Conservation (phyloP, 2,329 filamentous ascomycete species). For the Fusarium anguioides region DNA sequence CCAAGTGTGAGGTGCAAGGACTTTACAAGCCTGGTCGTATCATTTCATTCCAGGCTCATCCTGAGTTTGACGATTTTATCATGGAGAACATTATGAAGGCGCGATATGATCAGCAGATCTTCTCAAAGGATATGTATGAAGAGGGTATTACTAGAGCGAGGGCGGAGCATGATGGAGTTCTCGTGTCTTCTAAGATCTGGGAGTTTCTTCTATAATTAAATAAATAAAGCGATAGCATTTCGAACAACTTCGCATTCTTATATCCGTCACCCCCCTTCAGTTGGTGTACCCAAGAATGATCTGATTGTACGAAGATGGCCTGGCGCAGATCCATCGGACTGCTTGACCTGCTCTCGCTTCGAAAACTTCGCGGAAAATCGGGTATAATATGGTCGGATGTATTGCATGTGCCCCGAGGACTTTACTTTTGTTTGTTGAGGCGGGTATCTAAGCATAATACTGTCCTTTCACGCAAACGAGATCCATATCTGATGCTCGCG, state of each 20-base stretch:
- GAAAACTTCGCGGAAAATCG: too few species aligned
- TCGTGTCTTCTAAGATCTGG: conserved; percentile 45
- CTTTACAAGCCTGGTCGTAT: conserved; percentile 52
- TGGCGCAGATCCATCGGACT: too few species aligned
- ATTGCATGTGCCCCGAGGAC: conserved; percentile 18
- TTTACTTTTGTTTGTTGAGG: conserved; percentile 9
- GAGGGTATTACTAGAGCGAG: conserved; percentile 45
- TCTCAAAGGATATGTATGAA: conserved; percentile 43
- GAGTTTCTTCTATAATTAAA: conserved; percentile 36
- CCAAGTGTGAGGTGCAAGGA: conserved; percentile 54
- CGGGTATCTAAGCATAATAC: conserved; percentile 14
- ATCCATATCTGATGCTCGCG: conserved; percentile 60
- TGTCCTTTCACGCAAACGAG: conserved; percentile 56
- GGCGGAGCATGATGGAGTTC: conserved; percentile 45
- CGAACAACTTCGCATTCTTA: not conserved
- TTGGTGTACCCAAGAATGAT: too few species aligned
- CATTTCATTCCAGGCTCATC: conserved; percentile 57
- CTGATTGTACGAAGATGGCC: too few species aligned
- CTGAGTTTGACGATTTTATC: conserved; percentile 54
- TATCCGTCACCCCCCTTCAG: too few species aligned
- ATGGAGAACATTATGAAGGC: conserved; percentile 49
- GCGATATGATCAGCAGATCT: conserved; percentile 44
- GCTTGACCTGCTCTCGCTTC: too few species aligned
- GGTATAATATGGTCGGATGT: too few species aligned
- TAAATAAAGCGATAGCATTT: not conserved